Base-by-base conservation (phyloP, 495 filamentous ascomycete genomes). In the Daldinia bambusicola region DNA sequence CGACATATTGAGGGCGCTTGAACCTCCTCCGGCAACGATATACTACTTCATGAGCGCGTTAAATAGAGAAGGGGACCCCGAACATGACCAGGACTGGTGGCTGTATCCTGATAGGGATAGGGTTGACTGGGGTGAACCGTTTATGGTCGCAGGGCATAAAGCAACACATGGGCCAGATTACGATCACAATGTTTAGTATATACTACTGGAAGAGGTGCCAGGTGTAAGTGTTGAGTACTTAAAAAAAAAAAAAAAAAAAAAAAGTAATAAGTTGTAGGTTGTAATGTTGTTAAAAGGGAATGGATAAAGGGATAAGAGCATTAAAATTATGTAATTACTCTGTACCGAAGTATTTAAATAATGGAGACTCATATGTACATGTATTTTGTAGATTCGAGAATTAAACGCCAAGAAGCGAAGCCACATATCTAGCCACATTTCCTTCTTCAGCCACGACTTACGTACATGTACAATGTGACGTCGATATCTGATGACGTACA, bases 111-210 rank as follows among this genome's bases (percentile, higher is more conserved):
- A 75, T 40, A 16, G 1, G 12, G 73, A 75, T 31, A 0, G 1
- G 7, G 70, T 75, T n/a, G 62, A 75, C 41, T 75, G 73, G 73
- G 6, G 2, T 2, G 2, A 75, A 0, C 73, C 73, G 3, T 75
- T 75, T 18, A 61, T 56, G 52, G 65, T 31, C 2, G 51, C 30
- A 0, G 61, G 65, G 5, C 22, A 69, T 14, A 61, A 36, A 4
- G 51, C 69, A 12, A 72, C 72, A n/a, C 72, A 75, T 32, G 72
- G 72, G 0, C 0, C 56, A 1, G 1, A 41, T 16, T 72, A 43
- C 16, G 16, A 62, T 22, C 31, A 20, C n/a, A 9, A 18, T 10
- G 6, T n/a, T 43, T 48, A 48, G 43, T 2, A 20, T 18, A 48
- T 48, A 40, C 26, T n/a, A n/a, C n/a, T n/a, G n/a, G n/a, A n/a